Evolutionary conservation across 208 protist species (phyloP), one percentile per base, ranked within the genome.

Genomic region (Wallacemonas sp.): DNA sequence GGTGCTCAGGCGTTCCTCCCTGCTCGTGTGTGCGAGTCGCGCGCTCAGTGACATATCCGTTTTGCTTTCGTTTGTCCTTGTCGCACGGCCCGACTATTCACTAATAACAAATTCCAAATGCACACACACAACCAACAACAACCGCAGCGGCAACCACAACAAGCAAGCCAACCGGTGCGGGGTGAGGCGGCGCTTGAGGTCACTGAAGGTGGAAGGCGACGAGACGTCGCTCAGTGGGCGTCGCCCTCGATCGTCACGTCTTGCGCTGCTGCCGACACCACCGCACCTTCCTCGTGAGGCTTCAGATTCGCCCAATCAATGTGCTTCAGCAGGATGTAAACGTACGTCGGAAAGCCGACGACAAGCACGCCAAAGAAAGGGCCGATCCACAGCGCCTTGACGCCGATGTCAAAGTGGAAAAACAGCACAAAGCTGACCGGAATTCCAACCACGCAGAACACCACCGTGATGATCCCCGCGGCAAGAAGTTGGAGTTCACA

Each of bases 301-400:
- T 78, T 78, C 60, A 93, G 73, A 12, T 85, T 69, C 24, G 57
- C 53, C 84, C 87, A 93, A 54, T 93, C 79, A 59, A 93, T 87
- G 73, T 89, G 68, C 33, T 69, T 70, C 33, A 86, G 67, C 37
- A 93, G 57, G 6, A 91, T 52, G 65, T 91, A 94, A 19, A 89
- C 53, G 66, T 90, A 94, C 13, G 67, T 53, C 0, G 88, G 88
- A 24, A 63, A 38, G 1, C 88, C 83, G 3, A 90, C 60, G 1
- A 52, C 37, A 3, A 58, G 42, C 19, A 91, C 85, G 27, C 83
- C 82, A 24, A 71, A 33, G 37, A 87, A 87, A 0, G 83, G 85
- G 19, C 85, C 84, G 63, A 94, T 84, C 83, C 85, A 94, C 45
- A 94, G 70, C 17, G 84, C 78, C 34, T 63, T 62, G 10, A 94